Conservation (phyloP, 805 yeast species). For the Candida ovalis region DNA sequence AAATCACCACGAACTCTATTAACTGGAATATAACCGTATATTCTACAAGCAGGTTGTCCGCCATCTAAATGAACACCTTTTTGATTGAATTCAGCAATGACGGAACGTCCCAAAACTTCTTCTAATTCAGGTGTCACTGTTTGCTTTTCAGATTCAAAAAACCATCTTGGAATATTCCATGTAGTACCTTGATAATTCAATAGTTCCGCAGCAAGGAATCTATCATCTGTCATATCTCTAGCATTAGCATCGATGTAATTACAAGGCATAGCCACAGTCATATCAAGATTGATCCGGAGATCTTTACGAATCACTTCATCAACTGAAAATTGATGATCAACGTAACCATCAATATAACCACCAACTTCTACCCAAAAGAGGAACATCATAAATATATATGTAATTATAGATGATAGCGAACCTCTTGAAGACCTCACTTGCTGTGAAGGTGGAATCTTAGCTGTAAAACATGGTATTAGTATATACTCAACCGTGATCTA, state of each 20-base stretch:
- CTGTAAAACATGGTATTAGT: constrained; percentile 28
- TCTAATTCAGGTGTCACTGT: constrained; percentile 61
- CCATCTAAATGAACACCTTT: constrained; percentile 41
- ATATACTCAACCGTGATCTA: no score
- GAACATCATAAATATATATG: constrained; percentile 59
- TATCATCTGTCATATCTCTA: constrained; percentile 72
- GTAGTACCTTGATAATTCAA: constrained; percentile 64
- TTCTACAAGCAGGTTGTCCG: constrained; percentile 78
- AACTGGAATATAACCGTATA: constrained; percentile 78
- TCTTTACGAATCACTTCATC: constrained; percentile 55
- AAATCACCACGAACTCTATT: constrained; percentile 84
- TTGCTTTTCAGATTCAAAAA: constrained; percentile 40
- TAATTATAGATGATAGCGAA: constrained; percentile 64
- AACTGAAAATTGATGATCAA: constrained; percentile 74
- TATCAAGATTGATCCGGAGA: constrained; percentile 70
- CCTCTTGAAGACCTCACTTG: constrained; percentile 74
- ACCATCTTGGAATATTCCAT: constrained; percentile 50
- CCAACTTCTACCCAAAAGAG: constrained; percentile 84
- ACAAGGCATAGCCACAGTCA: constrained; percentile 84
- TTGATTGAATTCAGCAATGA: constrained; percentile 58
- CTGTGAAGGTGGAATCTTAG: constrained; percentile 68
- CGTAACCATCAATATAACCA: constrained; percentile 74
- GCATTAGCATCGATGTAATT: constrained; percentile 69
- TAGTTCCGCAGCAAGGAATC: constrained; percentile 72
- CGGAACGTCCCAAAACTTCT: constrained; percentile 58